Evolutionary conservation across 2,329 filamentous ascomycete genomes (phyloP), one percentile per base, ranked within the genome.

Genomic region (Aspergillus sp.): DNA sequence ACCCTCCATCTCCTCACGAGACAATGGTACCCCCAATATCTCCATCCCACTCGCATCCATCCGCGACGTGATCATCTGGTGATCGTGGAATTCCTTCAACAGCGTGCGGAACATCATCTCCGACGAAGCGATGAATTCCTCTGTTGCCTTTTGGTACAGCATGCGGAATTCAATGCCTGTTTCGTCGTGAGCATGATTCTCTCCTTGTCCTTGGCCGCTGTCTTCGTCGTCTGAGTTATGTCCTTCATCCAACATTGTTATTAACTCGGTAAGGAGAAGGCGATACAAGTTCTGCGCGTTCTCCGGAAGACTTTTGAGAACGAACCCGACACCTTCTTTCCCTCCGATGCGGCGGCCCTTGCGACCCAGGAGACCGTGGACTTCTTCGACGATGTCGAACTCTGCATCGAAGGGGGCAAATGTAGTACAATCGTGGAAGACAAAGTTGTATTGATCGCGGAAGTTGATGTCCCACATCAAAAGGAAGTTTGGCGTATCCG

Each of bases 11-110:
- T 98, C 93, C 54, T 95, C 90, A 57, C 84, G 85, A 39, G 84
- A 78, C 62, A 97, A 89, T 0, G 93, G 93, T 12, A 95, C 81
- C 56, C 87, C 86, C 42, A 98, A 69, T 45, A 93, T 74, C 65
- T 97, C 93, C 2, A 86, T 90, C 3, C 93, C 93, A 48, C 90
- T 74, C 0, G 81, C 79, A 66, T 98, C 91, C 63, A 91, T 91
- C 53, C 84, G 82, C 52, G 87, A 94, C 47, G 88, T 88, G 53
- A 98, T 86, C 83, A 98, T 97, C 63, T 96, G 89, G 73, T 98
- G 93, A 61, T 98, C 93, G 64, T 96, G 89, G 67, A 98, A 93
- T 79, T 98, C 93, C 71, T 97, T 97, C 53, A 98, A 70, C 63
- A 98, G 67, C 22, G 90, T 95, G 51, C 93, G 80, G 72, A 97